Conservation (phyloP, 2,329 filamentous ascomycete species). For the Diaporthe helianthi region DNA sequence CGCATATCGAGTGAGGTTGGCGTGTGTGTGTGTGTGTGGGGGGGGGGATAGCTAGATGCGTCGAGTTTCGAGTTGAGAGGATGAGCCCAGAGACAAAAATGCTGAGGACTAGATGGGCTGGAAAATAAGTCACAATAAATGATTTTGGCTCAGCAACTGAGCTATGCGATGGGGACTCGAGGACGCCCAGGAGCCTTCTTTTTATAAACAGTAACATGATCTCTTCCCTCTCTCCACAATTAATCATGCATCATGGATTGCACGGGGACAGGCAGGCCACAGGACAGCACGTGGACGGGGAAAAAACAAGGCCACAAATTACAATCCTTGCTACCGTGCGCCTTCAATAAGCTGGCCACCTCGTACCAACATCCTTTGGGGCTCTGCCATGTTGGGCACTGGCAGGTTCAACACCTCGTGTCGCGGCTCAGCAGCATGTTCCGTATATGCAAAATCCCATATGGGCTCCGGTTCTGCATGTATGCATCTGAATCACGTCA, state of each 20-base stretch:
- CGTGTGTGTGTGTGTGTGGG: slow-evolving; percentile 16
- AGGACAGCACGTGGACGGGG: slow-evolving; percentile 17
- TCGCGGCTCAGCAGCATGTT: slow-evolving; percentile 22
- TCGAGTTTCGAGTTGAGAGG: neutral
- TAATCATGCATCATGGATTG: slow-evolving; percentile 19
- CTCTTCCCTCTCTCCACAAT: slow-evolving; percentile 27
- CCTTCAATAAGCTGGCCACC: slow-evolving; percentile 22
- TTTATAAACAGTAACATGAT: slow-evolving; percentile 20
- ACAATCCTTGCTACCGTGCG: slow-evolving; percentile 18
- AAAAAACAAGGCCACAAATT: slow-evolving; percentile 27
- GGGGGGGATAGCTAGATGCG: too few relatives aligned
- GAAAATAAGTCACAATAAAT: slow-evolving; percentile 6
- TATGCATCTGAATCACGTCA: slow-evolving; percentile 9
- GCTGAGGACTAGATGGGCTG: neutral
- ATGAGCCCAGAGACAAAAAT: neutral
- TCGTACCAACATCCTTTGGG: slow-evolving; percentile 13
- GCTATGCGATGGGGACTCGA: neutral
- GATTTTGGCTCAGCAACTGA: slow-evolving; percentile 6
- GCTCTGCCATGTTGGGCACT: slow-evolving; percentile 11
- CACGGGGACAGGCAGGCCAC: slow-evolving; percentile 21
- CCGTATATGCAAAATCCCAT: slow-evolving; percentile 2
- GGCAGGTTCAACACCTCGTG: neutral
- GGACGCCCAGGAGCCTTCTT: neutral
- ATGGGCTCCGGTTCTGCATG: neutral
- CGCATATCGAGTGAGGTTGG: slow-evolving; percentile 38